phyloP scores from a whole-genome alignment of 805 yeast species.

The Candida ovalis region DNA sequence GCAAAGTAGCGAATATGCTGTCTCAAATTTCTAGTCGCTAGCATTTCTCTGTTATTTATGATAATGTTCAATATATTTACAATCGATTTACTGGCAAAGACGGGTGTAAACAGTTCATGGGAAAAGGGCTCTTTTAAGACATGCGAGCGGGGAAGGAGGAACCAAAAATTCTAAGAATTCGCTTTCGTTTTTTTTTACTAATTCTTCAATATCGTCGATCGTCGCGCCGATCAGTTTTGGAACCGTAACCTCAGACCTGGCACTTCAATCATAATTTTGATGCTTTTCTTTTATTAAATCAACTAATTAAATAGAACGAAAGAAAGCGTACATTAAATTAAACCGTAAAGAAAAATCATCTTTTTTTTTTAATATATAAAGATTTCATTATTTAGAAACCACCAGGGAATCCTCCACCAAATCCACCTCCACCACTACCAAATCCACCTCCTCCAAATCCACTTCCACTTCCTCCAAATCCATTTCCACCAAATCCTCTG shows the following conservation, averaged over 20 bases:
- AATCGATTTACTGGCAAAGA: too few relatives aligned
- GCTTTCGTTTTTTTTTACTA: too few relatives aligned
- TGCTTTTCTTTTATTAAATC: neutral
- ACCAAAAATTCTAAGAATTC: too few relatives aligned
- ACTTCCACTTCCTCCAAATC: conserved; percentile 11
- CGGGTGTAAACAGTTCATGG: neutral
- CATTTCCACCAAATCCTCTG: conserved; percentile 11
- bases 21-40: neutral
- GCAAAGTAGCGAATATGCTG: neutral
- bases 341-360: too few relatives aligned
- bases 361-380: neutral
- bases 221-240: neutral
- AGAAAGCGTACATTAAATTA: neutral
- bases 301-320: neutral
- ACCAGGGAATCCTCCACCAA: conserved; percentile 3
- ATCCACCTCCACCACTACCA: conserved; percentile 1
- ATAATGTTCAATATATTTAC: too few relatives aligned
- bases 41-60: neutral
- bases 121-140: neutral
- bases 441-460: conserved; percentile 10
- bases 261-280: too few relatives aligned
- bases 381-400: conserved; percentile 2
- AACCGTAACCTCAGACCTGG: too few relatives aligned
- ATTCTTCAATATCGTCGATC: too few relatives aligned
- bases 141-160: neutral